A percentile compares a stretch with the other conserved stretches of the same genome.
Conservation (phyloP, 2,329 filamentous ascomycete genomes). For the Myriosclerotinia duriaeana region DNA sequence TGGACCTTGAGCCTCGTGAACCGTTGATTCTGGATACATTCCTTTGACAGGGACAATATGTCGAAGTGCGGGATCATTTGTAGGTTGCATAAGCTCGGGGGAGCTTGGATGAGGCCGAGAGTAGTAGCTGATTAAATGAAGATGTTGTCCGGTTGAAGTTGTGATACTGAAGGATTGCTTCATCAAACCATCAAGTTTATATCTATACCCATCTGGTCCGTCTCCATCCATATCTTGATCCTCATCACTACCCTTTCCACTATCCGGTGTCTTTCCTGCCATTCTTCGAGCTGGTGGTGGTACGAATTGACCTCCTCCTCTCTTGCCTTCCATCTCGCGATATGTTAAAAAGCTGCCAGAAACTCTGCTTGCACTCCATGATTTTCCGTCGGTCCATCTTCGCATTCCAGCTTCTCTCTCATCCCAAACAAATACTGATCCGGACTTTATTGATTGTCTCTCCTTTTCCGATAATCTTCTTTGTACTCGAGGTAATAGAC, state of each 20-base stretch:
- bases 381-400: conserved; percentile 97
- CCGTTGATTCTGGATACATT: conserved; percentile 94
- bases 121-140: conserved; percentile 98
- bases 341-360: conserved; percentile 98
- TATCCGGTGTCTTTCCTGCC: conserved; percentile 78
- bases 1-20: conserved; percentile 81
- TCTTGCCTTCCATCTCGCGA: conserved; percentile 97
- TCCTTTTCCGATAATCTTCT: conserved; percentile 97
- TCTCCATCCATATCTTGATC: conserved; percentile 70
- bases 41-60: conserved; percentile 86
- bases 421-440: conserved; percentile 99
- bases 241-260: conserved; percentile 76
- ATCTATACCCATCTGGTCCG: conserved; percentile 82
- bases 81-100: conserved; percentile 75
- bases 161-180: conserved; percentile 99
- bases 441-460: conserved; percentile 90
- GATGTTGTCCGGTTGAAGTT: conserved; percentile 82
- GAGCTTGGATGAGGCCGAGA: conserved; percentile 73
- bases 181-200: conserved; percentile 96
- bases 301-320: conserved; percentile 73
- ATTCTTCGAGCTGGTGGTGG: conserved; percentile 55
- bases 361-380: conserved; percentile 96
- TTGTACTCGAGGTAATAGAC: conserved; percentile 87
- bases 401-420: conserved; percentile 98
- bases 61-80: conserved; percentile 74